These are phyloP conservation scores for Lactarius sp. DNA, from an alignment of 768 basidiomycete genomes.

Conservation along the genomic window DNA sequence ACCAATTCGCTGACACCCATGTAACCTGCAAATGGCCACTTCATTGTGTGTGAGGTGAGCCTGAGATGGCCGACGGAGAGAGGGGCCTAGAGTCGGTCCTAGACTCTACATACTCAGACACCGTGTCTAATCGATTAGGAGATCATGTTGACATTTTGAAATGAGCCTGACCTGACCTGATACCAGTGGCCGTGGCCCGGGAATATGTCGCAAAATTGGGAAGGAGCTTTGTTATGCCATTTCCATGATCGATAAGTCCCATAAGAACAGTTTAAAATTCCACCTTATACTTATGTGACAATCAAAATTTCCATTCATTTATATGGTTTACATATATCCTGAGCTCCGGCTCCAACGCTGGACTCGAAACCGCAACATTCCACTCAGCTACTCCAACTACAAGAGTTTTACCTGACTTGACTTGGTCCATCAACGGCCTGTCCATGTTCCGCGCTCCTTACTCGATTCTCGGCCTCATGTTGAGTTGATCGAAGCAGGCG, in stretches of 20 bases:
- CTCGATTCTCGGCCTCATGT: slow-evolving; percentile 47
- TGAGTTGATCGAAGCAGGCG: slow-evolving; percentile 60
- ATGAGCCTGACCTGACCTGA: no score
- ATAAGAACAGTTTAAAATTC: no score
- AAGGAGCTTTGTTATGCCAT: no score
- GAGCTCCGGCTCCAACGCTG: no score
- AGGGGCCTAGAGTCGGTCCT: not conserved
- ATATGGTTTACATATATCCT: no score
- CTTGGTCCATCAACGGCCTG: slow-evolving; percentile 65
- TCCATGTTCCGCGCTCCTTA: not conserved
- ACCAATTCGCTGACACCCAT: slow-evolving; percentile 57
- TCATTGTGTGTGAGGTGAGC: not conserved
- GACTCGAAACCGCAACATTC: slow-evolving; percentile 26
- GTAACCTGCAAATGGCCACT: slow-evolving; percentile 62
- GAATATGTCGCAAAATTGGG: no score
- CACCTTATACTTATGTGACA: no score
- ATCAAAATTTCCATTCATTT: no score
- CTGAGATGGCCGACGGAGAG: not conserved
- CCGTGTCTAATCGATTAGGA: slow-evolving; percentile 26
- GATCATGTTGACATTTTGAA: no score
- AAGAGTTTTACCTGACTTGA: slow-evolving; percentile 64
- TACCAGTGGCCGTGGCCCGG: no score
- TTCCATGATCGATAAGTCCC: no score
- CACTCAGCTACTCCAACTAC: slow-evolving; percentile 52
- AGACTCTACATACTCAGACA: slow-evolving; percentile 26